Percentiles rank a stretch among this genome's conserved stretches.
phyloP scores from a whole-genome alignment of 2,329 filamentous ascomycete genomes.

The Coniochaeta pulveracea region DNA sequence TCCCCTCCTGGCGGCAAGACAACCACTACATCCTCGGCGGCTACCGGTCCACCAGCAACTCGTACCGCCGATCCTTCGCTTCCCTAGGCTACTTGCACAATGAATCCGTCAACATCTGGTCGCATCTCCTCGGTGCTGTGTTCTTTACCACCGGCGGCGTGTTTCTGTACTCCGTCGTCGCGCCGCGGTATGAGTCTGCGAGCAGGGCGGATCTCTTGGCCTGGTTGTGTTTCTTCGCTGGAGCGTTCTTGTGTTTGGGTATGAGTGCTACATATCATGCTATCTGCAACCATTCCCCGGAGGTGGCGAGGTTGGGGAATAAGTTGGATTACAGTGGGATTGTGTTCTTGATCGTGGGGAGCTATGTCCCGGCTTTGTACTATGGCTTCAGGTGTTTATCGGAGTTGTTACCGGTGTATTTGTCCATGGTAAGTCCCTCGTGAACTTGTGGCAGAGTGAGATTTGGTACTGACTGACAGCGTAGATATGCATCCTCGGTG shows the following conservation, averaged over 20 bases:
- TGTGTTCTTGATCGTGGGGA: slow-evolving; percentile 81
- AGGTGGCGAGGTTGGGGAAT: slow-evolving; percentile 74
- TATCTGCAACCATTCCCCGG: slow-evolving; percentile 71
- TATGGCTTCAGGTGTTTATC: slow-evolving; percentile 73
- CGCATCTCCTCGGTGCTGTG: slow-evolving; percentile 53
- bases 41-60: slow-evolving; percentile 40
- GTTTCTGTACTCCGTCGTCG: slow-evolving; percentile 44
- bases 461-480: background rate
- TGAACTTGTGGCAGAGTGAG: background rate
- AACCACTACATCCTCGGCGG: slow-evolving; percentile 43
- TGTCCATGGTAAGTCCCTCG: slow-evolving; percentile 51
- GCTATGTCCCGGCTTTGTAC: slow-evolving; percentile 78
- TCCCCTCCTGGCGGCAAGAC: slow-evolving; percentile 48
- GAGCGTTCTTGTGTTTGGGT: slow-evolving; percentile 60
- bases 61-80: slow-evolving; percentile 30
- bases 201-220: slow-evolving; percentile 53
- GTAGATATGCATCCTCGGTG: slow-evolving; percentile 66
- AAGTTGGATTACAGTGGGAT: slow-evolving; percentile 94
- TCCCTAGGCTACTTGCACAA: slow-evolving; percentile 47
- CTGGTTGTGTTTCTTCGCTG: slow-evolving; percentile 69
- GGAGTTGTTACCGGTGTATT: slow-evolving; percentile 56
- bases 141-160: slow-evolving; percentile 38
- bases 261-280: slow-evolving; percentile 82
- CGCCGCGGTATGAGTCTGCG: slow-evolving; percentile 55
- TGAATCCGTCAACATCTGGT: slow-evolving; percentile 53